Conservation (phyloP, 2,329 filamentous ascomycete species). For the Ophiostoma sp. region DNA sequence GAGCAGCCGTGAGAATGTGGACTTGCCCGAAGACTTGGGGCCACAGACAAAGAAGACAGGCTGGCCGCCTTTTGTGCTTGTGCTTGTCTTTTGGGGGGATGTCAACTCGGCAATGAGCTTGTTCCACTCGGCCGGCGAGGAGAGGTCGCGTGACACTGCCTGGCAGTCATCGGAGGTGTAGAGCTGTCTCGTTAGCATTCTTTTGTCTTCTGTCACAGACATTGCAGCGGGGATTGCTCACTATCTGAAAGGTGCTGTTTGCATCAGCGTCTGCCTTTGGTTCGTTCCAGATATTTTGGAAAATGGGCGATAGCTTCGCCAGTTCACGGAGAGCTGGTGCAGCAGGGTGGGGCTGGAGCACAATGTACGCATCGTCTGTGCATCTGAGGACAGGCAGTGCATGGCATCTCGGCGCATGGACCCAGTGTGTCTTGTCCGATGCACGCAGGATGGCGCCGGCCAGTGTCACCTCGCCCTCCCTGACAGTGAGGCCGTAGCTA, state of each 20-base stretch:
- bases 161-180: conserved; percentile 43
- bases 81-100: conserved; percentile 30
- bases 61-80: conserved; percentile 28
- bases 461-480: conserved; percentile 57
- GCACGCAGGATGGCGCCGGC: conserved; percentile 56
- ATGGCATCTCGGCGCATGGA: conserved; percentile 63
- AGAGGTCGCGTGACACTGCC: conserved; percentile 46
- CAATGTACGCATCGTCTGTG: conserved; percentile 44
- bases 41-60: conserved; percentile 57
- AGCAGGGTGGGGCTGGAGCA: conserved; percentile 51
- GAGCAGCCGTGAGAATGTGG: conserved; percentile 63
- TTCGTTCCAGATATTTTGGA: conserved; percentile 61
- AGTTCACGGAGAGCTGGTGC: conserved; percentile 48
- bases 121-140: conserved; percentile 57
- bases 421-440: conserved; percentile 42
- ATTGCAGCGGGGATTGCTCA: not conserved
- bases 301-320: conserved; percentile 58
- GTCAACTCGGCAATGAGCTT: conserved; percentile 47
- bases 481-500: conserved; percentile 59
- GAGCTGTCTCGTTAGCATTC: conserved; percentile 38
- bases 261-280: conserved; percentile 33
- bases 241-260: conserved; percentile 44
- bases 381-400: conserved; percentile 62
- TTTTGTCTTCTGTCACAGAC: not conserved
- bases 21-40: conserved; percentile 68